Evolutionary conservation across 176 grass and related monocot genomes (phyloP), one percentile per base, ranked within the genome.

Genomic region (Oryza nivara): DNA sequence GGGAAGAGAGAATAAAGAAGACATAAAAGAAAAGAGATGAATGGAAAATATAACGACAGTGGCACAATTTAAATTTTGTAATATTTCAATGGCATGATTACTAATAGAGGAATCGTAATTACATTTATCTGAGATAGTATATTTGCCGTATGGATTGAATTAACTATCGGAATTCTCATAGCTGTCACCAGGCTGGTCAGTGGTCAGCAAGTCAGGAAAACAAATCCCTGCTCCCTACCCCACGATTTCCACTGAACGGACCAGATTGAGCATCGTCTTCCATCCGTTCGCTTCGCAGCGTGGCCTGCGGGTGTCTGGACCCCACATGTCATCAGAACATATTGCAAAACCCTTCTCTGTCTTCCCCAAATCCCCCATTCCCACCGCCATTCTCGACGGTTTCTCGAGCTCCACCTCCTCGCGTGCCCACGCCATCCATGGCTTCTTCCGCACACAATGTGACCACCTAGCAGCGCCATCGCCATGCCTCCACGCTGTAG

Each of bases 341-440:
- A 19, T 4, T 1, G 40, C 67, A 40, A 86, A 86, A 79, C 84
- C 84, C 75, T 56, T 3, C 38, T 11, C 9, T 8, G 2, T 6
- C 22, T 67, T 68, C 38, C 23, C 26, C 67, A 43, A 67, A 79
- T n/a, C 19, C 25, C 13, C 35, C 19, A 3, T 71, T 36, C 66
- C 72, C 66, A 77, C 28, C 15, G 66, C 67, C 71, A 58, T 84
- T 76, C 13, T 54, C 48, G 63, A 45, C 22, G 70, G 70, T 12
- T 84, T 84, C 32, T 43, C 43, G 65, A 25, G 13, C 82, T 44
- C 64, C 32, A 15, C 28, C 58, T 23, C n/a, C 54, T 1, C 1
- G 54, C 52, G 47, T 49, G 47, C 12, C 47, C 47, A 49, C 15
- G 13, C 52, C 52, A 56, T 56, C 52, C 56, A 61, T 61, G 56